Base-by-base conservation (phyloP, 805 yeast species). In the Lachancea sp. region DNA sequence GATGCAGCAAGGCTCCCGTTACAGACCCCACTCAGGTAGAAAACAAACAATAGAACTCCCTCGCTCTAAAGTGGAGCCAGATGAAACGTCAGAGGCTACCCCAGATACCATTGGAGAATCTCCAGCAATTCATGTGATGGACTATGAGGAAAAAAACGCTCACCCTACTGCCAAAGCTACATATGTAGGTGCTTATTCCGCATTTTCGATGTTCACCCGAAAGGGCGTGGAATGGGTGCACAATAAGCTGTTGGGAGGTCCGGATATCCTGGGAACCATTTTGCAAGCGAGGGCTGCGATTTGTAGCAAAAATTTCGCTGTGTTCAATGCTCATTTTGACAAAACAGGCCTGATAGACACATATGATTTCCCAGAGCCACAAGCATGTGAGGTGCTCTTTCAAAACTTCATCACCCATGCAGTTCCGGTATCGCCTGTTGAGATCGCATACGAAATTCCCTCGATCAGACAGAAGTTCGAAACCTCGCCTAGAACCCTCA, bases 211-310 rank as follows among this genome's bases (percentile, higher is more conserved):
- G 13, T 36, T 44, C 29, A 38, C 36, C 27, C 35, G 27, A 15
- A 36, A 27, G 18, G 46, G 46, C 17, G 12, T 44, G 18, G 39
- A 16, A 19, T 44, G 46, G 46, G 30, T 44, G 30, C 42, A 27
- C 33, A 17, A 30, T 16, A 44, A 44, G 18, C 20, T 44, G 18
- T 7, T 18, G 19, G 42, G 42, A 13, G 31, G 30, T 13, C 30
- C 29, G 3, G 42, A 44, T n/a, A 12, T 37, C 3, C 18, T 44
- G 11, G 33, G 20, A 9, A n/a, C 42, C 3, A 19, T 44, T 3
- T 10, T 38, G 38, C 37, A 44, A 19, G 33, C 30, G 11, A 27
- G 25, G 13, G 18, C 29, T 7, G 29, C 18, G 4, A 15, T 44
- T 25, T n/a, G 36, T 12, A 10, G 17, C 18, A 29, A 36, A 12